Conservation (phyloP, 2,329 filamentous ascomycete genomes). For the Cucurbitaria berberidis region DNA sequence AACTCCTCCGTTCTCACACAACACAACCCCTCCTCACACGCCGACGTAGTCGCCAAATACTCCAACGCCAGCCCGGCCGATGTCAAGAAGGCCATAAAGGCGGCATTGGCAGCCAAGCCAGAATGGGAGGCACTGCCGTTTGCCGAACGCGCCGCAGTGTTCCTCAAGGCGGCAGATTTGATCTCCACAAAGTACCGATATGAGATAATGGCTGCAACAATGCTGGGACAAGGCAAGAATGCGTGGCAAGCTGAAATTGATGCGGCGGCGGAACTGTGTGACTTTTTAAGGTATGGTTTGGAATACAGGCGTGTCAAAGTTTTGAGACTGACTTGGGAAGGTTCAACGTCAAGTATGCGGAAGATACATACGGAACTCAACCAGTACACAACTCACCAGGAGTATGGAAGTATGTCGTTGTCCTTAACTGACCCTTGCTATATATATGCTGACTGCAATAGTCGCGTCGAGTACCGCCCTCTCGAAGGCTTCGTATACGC, state of each 20-base stretch:
- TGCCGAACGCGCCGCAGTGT: conserved; percentile 87
- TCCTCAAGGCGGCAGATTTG: conserved; percentile 94
- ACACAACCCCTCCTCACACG: conserved; percentile 82
- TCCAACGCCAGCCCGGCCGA: conserved; percentile 79
- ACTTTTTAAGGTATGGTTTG: conserved; percentile 73
- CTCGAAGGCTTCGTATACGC: conserved; percentile 96
- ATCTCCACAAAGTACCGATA: conserved; percentile 93
- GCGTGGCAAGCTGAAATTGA: conserved; percentile 99
- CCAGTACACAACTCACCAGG: conserved; percentile 81
- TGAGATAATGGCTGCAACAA: conserved; percentile 94
- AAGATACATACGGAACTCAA: conserved; percentile 88
- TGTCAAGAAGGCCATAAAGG: conserved; percentile 79
- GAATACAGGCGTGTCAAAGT: not conserved
- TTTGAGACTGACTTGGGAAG: conserved; percentile 30
- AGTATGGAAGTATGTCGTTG: conserved; percentile 74
- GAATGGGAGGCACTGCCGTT: conserved; percentile 89
- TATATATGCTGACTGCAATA: conserved; percentile 37
- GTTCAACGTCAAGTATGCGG: conserved; percentile 92
- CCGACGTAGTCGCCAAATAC: conserved; percentile 78
- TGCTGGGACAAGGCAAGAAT: conserved; percentile 97
- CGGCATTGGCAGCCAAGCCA: conserved; percentile 83
- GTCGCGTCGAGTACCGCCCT: conserved; percentile 82
- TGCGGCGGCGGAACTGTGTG: conserved; percentile 86
- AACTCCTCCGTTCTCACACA: conserved; percentile 71
- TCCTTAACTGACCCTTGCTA: not conserved